Base-by-base conservation (phyloP, 441 rosid species). In the Mallotus repandus region DNA sequence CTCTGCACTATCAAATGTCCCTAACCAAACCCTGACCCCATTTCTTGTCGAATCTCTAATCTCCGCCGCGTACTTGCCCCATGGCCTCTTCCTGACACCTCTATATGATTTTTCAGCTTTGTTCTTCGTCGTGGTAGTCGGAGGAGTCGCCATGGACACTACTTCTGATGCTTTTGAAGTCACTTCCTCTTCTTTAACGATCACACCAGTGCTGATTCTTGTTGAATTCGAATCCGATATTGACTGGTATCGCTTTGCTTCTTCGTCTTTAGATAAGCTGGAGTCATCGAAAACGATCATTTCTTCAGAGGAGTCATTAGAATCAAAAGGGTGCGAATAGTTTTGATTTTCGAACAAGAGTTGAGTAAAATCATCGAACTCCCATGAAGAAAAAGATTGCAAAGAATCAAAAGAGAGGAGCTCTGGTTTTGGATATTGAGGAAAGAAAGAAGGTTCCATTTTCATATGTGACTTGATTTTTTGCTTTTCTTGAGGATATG, bases 1-100 rank as follows among this genome's bases (percentile, higher is more conserved):
- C 70, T 93, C 97, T 0, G 95, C 87, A 25, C 80, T 87, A 66
- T 91, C 95, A 9, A 93, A 93, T 0, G 98, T 93, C 46, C 98
- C 98, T 0, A 93, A 82, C 98, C 98, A 93, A 59, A 93, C 98
- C 78, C 97, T 76, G 10, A 91, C 76, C 0, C 97, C 98, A 18
- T 91, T 89, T 69, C 98, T 82, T 0, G 97, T 93, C 0, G 97
- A 93, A 69, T 93, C 98, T 73, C 98, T 80, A 3, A 93, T 93
- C 87, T 93, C 97, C n/a, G 98, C 97, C 7, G 98, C 96, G 55
- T 63, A 91, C 64, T 91, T 93, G 16, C 98, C 98, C 98, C 97
- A 93, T 0, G 98, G 97, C 61, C 97, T 69, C 84, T 75, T 91
- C 82, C 97, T 84, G 0, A 91, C 93, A 6, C 98, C 98, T 73